These are phyloP conservation scores for Primulina eburnea DNA, from an alignment of 257 asterid species.

Conservation along the genomic window DNA sequence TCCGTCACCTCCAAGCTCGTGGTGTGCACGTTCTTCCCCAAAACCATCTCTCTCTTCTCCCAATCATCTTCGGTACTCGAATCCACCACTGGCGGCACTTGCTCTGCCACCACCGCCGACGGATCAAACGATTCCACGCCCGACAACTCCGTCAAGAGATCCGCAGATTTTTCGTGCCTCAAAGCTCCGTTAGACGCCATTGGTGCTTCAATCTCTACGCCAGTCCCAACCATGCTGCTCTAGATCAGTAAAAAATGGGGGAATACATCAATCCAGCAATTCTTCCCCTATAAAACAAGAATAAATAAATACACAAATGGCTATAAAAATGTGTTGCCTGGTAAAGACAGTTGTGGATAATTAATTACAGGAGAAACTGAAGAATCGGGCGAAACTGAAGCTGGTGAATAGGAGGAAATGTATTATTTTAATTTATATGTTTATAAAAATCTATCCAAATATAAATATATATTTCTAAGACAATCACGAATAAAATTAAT, in stretches of 20 bases:
- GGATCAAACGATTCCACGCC: constrained; percentile 44
- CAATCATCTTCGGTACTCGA: constrained; percentile 22
- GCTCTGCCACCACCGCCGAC: constrained; percentile 48
- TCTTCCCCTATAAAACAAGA: background rate
- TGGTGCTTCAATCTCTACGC: constrained; percentile 22
- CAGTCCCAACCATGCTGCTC: constrained; percentile 50
- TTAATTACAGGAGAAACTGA: constrained; percentile 12
- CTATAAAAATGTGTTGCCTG: constrained; percentile 22
- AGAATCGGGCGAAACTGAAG: constrained; percentile 29
- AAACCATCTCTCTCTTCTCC: constrained; percentile 56
- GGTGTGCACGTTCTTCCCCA: constrained; percentile 86
- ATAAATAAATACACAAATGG: constrained; percentile 14
- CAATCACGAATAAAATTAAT: too few relatives aligned
- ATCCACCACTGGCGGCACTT: constrained; percentile 48
- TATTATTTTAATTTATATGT: too few relatives aligned
- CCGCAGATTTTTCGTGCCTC: constrained; percentile 32
- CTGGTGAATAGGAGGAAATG: constrained; percentile 28
- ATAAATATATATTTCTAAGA: too few relatives aligned
- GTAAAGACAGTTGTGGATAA: background rate
- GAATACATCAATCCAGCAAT: background rate
- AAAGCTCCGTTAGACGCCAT: constrained; percentile 38
- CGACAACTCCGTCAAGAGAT: constrained; percentile 18
- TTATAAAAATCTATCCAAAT: too few relatives aligned
- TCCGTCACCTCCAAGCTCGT: constrained; percentile 80
- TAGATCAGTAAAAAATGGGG: constrained; percentile 4